phyloP scores from a whole-genome alignment of 768 basidiomycete species.

The Daedalea quercina region DNA sequence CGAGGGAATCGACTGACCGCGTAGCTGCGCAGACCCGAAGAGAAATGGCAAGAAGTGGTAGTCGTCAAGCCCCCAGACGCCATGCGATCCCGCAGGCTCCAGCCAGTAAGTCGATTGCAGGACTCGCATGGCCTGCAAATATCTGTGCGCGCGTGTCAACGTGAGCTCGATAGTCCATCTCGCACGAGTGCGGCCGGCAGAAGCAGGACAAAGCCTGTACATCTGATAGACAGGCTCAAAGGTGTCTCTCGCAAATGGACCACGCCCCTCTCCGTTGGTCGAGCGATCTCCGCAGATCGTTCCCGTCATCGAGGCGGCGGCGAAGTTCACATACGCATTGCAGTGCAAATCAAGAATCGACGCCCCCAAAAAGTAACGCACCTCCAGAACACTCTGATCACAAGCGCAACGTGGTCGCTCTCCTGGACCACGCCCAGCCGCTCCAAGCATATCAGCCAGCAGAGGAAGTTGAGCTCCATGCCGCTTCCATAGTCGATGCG shows the following conservation, averaged over 20 bases:
- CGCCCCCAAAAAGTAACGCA: slow-evolving; percentile 21
- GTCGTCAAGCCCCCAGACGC: slow-evolving; percentile 96
- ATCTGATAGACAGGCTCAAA: not conserved
- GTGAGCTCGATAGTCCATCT: not conserved
- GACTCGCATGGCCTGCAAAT: slow-evolving; percentile 73
- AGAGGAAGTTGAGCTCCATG: slow-evolving; percentile 97
- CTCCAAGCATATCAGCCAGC: slow-evolving; percentile 90
- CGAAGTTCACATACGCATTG: too few relatives aligned
- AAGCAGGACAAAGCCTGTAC: not conserved
- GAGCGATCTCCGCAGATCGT: too few relatives aligned
- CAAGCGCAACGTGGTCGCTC: slow-evolving; percentile 68
- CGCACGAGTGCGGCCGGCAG: too few relatives aligned
- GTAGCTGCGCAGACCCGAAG: slow-evolving; percentile 77
- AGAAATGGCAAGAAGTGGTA: slow-evolving; percentile 95
- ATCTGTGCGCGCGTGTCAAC: slow-evolving; percentile 29
- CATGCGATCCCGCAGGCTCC: slow-evolving; percentile 98
- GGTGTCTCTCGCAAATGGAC: too few relatives aligned
- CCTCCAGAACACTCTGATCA: slow-evolving; percentile 88
- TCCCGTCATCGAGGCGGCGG: too few relatives aligned
- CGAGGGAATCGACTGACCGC: slow-evolving; percentile 30
- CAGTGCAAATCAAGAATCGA: not conserved
- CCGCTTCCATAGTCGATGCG: slow-evolving; percentile 99
- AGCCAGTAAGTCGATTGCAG: slow-evolving; percentile 96
- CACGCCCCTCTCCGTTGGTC: too few relatives aligned
- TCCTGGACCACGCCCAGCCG: slow-evolving; percentile 56